Evolutionary conservation across 257 asterid genomes (phyloP), one percentile per base, ranked within the genome.

Genomic region (Jacaranda mimosifolia): DNA sequence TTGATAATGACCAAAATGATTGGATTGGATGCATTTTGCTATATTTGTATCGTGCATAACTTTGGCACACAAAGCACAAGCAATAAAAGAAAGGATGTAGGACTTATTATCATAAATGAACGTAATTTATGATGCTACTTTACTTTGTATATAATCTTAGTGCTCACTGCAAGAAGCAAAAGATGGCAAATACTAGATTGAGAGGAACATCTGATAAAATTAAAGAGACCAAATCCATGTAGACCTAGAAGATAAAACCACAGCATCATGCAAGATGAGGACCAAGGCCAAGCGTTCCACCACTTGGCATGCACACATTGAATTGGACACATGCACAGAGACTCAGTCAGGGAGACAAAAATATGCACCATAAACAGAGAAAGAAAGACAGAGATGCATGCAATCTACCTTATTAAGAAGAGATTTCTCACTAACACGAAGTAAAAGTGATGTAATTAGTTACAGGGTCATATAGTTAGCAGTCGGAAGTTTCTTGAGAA

Each of bases 381-480:
- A 63, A 57, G 67, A 60, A 76, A 71, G 14, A 67, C 15, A 65
- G 81, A 49, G 48, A 65, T 52, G 38, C 77, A 65, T 62, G 68
- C 63, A 70, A 19, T 80, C 21, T 84, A 81, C 98, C 95, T 90
- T 91, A 87, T 90, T 94, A 81, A 92, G 91, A 51, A 79, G 83
- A 81, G 97, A 89, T 76, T 92, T 94, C 80, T 94, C 93, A 90
- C 97, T 89, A 75, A 90, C 93, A 52, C 87, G 96, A 40, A 83
- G 89, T 38, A 94, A 84, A 60, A 94, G 85, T 6, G 98, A 96
- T 15, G 97, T 94, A 63, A 92, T 81, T 81, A 94, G 81, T 85
- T 94, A 97, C 77, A 92, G 84, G 5, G 97, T 92, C 97, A 94
- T 91, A 80, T 86, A 94, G 82, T 90, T 94, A 78, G 88, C 98